phyloP scores from a whole-genome alignment of 805 yeast species.

The Torulaspora quercuum region DNA sequence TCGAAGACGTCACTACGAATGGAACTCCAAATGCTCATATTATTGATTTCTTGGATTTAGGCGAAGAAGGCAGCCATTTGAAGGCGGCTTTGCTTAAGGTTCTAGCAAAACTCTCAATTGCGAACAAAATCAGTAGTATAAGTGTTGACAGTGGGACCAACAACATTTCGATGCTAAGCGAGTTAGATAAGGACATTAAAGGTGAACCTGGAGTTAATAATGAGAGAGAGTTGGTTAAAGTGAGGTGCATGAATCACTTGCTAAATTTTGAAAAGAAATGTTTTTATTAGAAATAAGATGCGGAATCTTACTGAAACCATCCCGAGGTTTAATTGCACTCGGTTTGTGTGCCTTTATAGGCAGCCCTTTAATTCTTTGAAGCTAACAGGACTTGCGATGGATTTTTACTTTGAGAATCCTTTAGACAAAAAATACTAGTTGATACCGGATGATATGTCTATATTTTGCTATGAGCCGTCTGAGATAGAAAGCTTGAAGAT shows the following conservation, averaged over 20 bases:
- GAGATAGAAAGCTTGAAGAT: slow-evolving; percentile 9
- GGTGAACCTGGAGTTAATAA: slow-evolving; percentile 10
- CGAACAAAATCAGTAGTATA: slow-evolving; percentile 12
- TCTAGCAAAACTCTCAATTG: slow-evolving; percentile 9
- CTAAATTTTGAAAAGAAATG: slow-evolving; percentile 11
- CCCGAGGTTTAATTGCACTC: slow-evolving; percentile 9
- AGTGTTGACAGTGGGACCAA: slow-evolving; percentile 13
- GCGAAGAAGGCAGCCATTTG: slow-evolving; percentile 11
- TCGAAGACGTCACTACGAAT: slow-evolving; percentile 10
- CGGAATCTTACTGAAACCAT: slow-evolving; percentile 7
- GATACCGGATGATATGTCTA: slow-evolving; percentile 10
- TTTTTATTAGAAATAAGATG: slow-evolving; percentile 12
- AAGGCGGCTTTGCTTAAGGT: slow-evolving; percentile 7
- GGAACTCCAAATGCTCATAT: slow-evolving; percentile 14
- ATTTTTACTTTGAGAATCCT: slow-evolving; percentile 11
- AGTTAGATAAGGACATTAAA: slow-evolving; percentile 10
- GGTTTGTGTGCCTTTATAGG: slow-evolving; percentile 14
- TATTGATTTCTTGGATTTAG: slow-evolving; percentile 13
- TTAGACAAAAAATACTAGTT: slow-evolving; percentile 10
- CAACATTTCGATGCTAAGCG: slow-evolving; percentile 9
- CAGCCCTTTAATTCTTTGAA: slow-evolving; percentile 11
- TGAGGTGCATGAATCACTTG: slow-evolving; percentile 13
- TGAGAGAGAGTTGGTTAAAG: slow-evolving; percentile 8
- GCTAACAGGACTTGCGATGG: slow-evolving; percentile 6
- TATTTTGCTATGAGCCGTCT: slow-evolving; percentile 11